Evolutionary conservation across 306 rosid species (phyloP), one percentile per base, ranked within the genome.

Genomic region (Prunus mongolica): DNA sequence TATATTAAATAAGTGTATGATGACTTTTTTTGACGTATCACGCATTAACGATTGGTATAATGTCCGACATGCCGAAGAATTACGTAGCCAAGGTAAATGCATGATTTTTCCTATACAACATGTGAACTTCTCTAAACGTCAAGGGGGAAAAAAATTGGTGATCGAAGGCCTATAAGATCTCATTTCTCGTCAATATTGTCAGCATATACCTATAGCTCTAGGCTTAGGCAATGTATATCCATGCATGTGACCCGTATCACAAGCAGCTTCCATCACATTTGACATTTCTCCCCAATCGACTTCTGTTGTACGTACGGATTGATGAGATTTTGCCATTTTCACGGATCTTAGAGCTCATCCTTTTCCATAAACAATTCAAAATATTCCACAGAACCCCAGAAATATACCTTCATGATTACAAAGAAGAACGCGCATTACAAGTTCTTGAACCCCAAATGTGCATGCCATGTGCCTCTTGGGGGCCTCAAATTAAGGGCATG

Each of bases 381-480:
- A 51, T 28, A 28, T 18, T 15, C 22, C 69, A 18, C 1, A 32
- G 24, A 71, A 56, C 7, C 38, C 76, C 76, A 22, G 51, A 20
- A 22, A 38, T 72, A 20, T 72, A 20, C 54, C 54, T 56, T 22
- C 22, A 56, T 38, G 76, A 62, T 62, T 15, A 28, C 41, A 72
- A 54, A 58, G 28, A 72, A 44, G 67, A 72, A 72, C 76, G 76
- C 41, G 76, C 14, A 41, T 38, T 41, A 27, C 66, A 56, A 34
- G 66, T 41, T 13, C 52, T 25, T 22, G 54, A 20, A 66, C 6
- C 12, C 44, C 41, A 62, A 28, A 27, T 28, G 22, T 62, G 5
- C 61, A 38, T 34, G 66, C 80, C 88, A 84, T 75, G 80, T 78
- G 80, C 65, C 49, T 24, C 15, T 12, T 25, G 55, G 73, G 3